phyloP scores from a whole-genome alignment of 1,284 basidiomycete genomes.

The Leccinum insigne region DNA sequence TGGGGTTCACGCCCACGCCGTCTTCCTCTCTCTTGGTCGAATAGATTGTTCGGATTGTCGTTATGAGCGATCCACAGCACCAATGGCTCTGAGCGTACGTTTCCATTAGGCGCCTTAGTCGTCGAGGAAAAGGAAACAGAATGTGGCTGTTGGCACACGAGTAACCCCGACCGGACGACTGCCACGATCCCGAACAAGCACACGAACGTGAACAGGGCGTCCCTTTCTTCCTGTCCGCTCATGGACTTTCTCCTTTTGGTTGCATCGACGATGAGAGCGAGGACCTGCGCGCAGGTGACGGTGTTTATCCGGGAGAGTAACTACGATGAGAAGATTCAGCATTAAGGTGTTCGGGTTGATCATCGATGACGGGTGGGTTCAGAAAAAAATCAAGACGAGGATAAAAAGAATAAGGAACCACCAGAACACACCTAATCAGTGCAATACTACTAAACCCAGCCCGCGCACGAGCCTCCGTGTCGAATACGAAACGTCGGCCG shows the following conservation, averaged over 20 bases:
- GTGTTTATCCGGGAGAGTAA: constrained; percentile 80
- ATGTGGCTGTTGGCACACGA: constrained; percentile 61
- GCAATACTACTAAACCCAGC: constrained; percentile 88
- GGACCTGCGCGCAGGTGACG: constrained; percentile 72
- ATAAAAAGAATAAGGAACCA: neutral
- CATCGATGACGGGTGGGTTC: neutral
- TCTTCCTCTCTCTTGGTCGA: neutral
- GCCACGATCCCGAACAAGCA: constrained; percentile 88
- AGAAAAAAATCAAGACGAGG: neutral
- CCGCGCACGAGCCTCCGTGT: constrained; percentile 85
- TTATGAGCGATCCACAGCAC: constrained; percentile 72
- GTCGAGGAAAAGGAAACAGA: constrained; percentile 35
- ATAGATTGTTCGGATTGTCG: constrained; percentile 55
- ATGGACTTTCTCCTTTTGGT: constrained; percentile 72
- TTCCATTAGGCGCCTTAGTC: constrained; percentile 41
- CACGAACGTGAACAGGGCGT: constrained; percentile 76
- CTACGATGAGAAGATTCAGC: constrained; percentile 39
- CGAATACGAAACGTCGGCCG: constrained; percentile 83
- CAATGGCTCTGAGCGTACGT: constrained; percentile 58
- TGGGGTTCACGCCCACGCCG: too few species aligned
- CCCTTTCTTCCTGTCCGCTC: constrained; percentile 91
- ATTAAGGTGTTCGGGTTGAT: neutral
- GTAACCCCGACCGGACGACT: constrained; percentile 79
- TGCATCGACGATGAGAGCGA: constrained; percentile 70
- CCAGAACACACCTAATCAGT: constrained; percentile 75